Evolutionary conservation across 306 rosid genomes (phyloP).

Genomic region (Acacia crassicarpa): DNA sequence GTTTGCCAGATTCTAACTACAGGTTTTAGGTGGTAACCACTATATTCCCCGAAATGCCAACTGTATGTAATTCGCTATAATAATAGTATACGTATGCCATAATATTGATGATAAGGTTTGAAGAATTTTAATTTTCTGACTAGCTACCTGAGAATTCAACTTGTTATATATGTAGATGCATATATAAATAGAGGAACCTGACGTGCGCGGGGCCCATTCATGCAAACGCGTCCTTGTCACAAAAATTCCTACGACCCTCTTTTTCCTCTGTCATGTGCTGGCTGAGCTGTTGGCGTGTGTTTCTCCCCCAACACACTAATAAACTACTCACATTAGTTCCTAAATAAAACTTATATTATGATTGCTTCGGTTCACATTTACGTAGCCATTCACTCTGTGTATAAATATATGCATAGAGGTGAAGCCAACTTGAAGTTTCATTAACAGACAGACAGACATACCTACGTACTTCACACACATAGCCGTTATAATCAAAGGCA

Average conservation of each 20-base stretch:
- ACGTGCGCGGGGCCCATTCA: not conserved
- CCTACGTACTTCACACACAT: not conserved
- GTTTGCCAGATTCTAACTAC: not conserved
- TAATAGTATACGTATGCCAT: not conserved
- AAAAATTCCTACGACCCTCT: slow-evolving; percentile 2
- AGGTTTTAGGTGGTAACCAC: slow-evolving; percentile 18
- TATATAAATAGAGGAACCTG: not conserved
- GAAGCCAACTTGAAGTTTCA: not conserved
- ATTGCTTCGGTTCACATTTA: slow-evolving; percentile 16
- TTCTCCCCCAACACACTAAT: not conserved
- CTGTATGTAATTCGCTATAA: slow-evolving; percentile 13
- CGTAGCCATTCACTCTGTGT: not conserved
- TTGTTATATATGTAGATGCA: not conserved
- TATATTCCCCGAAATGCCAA: slow-evolving; percentile 25
- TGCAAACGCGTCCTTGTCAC: slow-evolving; percentile 36
- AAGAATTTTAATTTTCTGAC: not conserved
- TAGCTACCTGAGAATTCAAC: not conserved
- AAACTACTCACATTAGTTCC: not conserved
- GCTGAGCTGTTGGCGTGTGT: slow-evolving; percentile 22
- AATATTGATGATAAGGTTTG: not conserved
- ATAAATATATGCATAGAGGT: slow-evolving; percentile 7
- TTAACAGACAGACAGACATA: not conserved
- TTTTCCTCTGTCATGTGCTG: not conserved
- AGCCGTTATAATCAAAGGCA: not conserved
- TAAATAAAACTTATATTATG: not conserved